A percentile compares a stretch with the other conserved stretches of the same genome.
Evolutionary conservation across 2,329 filamentous ascomycete genomes (phyloP).

Genomic region (Phaeomoniella chlamydospora): DNA sequence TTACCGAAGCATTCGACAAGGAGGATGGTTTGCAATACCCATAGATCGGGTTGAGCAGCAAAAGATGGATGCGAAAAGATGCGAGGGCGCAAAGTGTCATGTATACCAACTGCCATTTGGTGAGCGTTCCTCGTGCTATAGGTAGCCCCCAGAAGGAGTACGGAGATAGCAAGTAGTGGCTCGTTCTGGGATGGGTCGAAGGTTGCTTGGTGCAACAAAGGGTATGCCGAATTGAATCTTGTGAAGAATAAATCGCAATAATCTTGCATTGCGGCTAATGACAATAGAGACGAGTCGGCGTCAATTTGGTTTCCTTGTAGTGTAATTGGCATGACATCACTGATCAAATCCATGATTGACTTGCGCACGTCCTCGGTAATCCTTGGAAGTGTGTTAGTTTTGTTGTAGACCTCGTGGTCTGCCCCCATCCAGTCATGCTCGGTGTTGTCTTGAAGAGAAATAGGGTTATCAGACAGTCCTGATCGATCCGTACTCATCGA

Average conservation of each 20-base stretch:
- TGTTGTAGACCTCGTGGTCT: conserved; percentile 1
- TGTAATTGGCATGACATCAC: conserved; percentile 31
- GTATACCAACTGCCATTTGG: conserved; percentile 45
- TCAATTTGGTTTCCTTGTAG: conserved; percentile 32
- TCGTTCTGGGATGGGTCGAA: conserved; percentile 38
- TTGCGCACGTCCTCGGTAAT: conserved; percentile 19
- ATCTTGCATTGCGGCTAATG: conserved; percentile 34
- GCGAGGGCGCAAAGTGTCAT: conserved; percentile 43
- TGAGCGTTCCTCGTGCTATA: conserved; percentile 45
- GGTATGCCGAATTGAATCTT: conserved; percentile 46
- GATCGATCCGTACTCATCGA: background rate
- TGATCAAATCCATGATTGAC: conserved; percentile 34
- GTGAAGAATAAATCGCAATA: conserved; percentile 47
- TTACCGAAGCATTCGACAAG: conserved; percentile 53
- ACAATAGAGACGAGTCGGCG: conserved; percentile 37
- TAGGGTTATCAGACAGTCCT: background rate
- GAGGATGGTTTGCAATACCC: conserved; percentile 47
- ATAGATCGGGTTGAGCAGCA: conserved; percentile 42
- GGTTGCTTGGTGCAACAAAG: conserved; percentile 42
- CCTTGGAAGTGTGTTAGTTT: background rate
- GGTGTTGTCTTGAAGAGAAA: background rate
- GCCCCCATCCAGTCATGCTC: conserved; percentile 16
- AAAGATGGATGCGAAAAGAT: conserved; percentile 46
- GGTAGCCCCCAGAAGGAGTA: conserved; percentile 46
- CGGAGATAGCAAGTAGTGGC: conserved; percentile 37